These are phyloP conservation scores for Pelargonium cotyledonis DNA, from an alignment of 441 rosid genomes.

Conservation along the genomic window DNA sequence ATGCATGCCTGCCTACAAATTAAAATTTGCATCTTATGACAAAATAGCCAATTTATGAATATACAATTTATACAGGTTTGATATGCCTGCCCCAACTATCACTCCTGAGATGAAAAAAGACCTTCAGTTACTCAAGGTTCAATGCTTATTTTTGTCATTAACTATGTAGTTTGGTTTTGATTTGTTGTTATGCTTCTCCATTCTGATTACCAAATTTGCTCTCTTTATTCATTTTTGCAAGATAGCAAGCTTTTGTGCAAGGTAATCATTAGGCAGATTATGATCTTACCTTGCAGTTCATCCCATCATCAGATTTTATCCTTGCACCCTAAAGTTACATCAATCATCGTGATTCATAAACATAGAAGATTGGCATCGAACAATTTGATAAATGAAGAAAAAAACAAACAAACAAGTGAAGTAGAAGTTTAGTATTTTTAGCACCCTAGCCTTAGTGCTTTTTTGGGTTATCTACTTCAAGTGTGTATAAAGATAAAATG, in stretches of 20 bases:
- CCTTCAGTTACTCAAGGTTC: constrained; percentile 80
- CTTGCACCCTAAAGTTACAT: background rate
- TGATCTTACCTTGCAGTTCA: background rate
- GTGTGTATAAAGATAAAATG: no score
- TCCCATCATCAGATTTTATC: background rate
- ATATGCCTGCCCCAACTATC: constrained; percentile 82
- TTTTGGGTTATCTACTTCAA: no score
- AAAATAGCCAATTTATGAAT: background rate
- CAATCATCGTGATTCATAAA: background rate
- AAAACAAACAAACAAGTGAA: background rate
- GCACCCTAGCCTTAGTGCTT: background rate
- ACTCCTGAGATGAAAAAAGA: constrained; percentile 85
- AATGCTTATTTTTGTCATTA: background rate
- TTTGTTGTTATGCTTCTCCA: background rate
- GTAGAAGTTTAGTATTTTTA: background rate
- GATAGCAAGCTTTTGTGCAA: background rate
- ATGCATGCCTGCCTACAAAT: constrained; percentile 1
- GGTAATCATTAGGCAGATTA: background rate
- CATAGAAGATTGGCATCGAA: background rate
- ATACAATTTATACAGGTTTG: constrained; percentile 47
- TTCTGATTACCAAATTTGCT: background rate
- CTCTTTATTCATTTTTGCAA: background rate
- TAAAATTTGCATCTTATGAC: constrained; percentile 3
- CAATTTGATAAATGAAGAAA: background rate
- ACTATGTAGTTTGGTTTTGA: background rate